phyloP scores from a whole-genome alignment of 805 yeast species.

The Ogataea henricii region DNA sequence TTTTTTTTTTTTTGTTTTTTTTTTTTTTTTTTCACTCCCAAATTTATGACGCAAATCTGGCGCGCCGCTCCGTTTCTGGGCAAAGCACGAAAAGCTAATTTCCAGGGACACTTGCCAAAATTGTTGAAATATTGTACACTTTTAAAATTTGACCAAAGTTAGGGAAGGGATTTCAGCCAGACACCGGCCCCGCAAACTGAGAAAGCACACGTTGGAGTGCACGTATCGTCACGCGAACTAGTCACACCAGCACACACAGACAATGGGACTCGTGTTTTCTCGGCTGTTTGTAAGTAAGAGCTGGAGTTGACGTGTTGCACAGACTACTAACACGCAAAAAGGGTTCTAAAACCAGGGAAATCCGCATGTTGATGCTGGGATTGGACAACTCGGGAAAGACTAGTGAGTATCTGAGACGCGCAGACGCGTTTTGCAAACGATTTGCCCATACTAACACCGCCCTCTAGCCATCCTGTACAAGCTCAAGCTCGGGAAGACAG shows the following conservation, averaged over 20 bases:
- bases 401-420: conserved; percentile 32
- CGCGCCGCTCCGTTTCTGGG: conserved; percentile 4
- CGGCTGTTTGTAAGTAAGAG: conserved; percentile 22
- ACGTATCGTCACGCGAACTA: not conserved
- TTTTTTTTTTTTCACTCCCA: not conserved
- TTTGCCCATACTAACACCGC: not conserved
- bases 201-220: not conserved
- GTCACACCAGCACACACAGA: not conserved
- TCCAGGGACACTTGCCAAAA: not conserved
- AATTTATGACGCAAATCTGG: conserved; percentile 1
- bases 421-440: conserved; percentile 10
- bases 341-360: conserved; percentile 27
- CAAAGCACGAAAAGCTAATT: conserved; percentile 1
- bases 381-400: conserved; percentile 94
- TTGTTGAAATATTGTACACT: conserved; percentile 1
- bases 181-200: not conserved
- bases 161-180: too few species aligned
- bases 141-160: not conserved
- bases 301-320: not conserved
- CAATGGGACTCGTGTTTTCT: conserved; percentile 28
- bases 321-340: conserved; percentile 1
- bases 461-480: conserved; percentile 70
- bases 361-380: conserved; percentile 82
- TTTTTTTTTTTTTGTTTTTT: not conserved
- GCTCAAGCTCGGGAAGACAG: conserved; percentile 72